phyloP scores from a whole-genome alignment of 208 protist genomes.

The Crithidia mellificae region DNA sequence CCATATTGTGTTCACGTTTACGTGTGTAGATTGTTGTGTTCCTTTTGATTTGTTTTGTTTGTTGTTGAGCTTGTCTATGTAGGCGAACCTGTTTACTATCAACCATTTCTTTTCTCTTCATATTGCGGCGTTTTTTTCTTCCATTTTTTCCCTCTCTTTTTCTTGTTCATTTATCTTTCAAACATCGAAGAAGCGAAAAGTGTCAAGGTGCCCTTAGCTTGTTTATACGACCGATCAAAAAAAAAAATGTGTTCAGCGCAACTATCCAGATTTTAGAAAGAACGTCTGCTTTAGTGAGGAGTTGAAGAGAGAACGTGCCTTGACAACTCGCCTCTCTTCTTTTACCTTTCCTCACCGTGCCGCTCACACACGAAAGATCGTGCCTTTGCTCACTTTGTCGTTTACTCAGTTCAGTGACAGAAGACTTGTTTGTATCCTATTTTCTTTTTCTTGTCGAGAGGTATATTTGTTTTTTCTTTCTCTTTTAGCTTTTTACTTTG shows the following conservation, averaged over 20 bases:
- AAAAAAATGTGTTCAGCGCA: too few species aligned
- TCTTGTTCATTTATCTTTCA: neutral
- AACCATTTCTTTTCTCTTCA: neutral
- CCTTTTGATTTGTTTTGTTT: neutral
- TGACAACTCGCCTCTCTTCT: too few species aligned
- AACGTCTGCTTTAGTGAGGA: too few species aligned
- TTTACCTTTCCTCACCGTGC: too few species aligned
- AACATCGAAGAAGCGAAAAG: neutral
- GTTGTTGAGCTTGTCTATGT: neutral
- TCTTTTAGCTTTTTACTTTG: slow-evolving; percentile 24
- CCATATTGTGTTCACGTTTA: neutral
- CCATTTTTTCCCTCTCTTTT: neutral
- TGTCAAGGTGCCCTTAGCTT: neutral
- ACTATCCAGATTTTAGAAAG: too few species aligned
- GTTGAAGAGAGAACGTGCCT: too few species aligned
- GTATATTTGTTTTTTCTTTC: slow-evolving; percentile 12
- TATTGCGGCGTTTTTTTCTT: neutral
- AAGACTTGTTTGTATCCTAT: slow-evolving; percentile 1
- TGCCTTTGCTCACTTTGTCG: neutral
- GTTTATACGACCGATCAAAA: too few species aligned
- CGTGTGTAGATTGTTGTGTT: neutral
- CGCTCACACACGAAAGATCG: too few species aligned
- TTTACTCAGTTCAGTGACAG: slow-evolving; percentile 21
- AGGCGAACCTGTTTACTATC: slow-evolving; percentile 1
- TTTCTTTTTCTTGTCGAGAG: slow-evolving; percentile 16